A percentile compares a stretch with the other conserved stretches of the same genome.
These are phyloP conservation scores for Wickerhamomyces sp. DNA, from an alignment of 1,139 yeast genomes.

Conservation along the genomic window DNA sequence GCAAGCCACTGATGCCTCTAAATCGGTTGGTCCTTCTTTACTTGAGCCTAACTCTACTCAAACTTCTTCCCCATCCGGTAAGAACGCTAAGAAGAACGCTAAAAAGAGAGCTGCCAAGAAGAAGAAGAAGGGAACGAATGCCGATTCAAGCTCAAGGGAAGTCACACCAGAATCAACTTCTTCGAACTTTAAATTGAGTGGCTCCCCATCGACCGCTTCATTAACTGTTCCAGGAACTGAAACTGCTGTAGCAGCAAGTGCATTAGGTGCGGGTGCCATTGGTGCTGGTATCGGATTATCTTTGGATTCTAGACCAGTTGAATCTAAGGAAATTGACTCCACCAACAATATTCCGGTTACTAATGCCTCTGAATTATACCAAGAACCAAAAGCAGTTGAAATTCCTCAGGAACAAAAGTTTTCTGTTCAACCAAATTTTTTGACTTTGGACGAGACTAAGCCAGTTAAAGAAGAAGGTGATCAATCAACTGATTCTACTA, in stretches of 20 bases:
- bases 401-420: conserved; percentile 18
- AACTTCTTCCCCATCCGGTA: conserved; percentile 1
- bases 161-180: conserved; percentile 15
- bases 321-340: too few relatives aligned
- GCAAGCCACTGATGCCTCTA: too few relatives aligned
- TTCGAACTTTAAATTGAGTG: conserved; percentile 2
- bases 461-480: background rate
- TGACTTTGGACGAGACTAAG: background rate
- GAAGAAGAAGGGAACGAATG: conserved; percentile 18
- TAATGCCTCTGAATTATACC: conserved; percentile 2
- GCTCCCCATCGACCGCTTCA: conserved; percentile 9
- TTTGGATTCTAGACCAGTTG: too few relatives aligned
- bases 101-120: conserved; percentile 20
- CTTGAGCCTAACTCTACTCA: too few relatives aligned
- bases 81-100: conserved; percentile 20
- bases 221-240: background rate
- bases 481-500: background rate
- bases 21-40: too few relatives aligned
- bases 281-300: background rate
- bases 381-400: conserved; percentile 13
- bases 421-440: conserved; percentile 5
- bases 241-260: conserved; percentile 4
- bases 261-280: conserved; percentile 1
- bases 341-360: background rate
- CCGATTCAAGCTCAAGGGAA: conserved; percentile 4